phyloP scores from a whole-genome alignment of 306 rosid genomes.

The Castanea crenata region DNA sequence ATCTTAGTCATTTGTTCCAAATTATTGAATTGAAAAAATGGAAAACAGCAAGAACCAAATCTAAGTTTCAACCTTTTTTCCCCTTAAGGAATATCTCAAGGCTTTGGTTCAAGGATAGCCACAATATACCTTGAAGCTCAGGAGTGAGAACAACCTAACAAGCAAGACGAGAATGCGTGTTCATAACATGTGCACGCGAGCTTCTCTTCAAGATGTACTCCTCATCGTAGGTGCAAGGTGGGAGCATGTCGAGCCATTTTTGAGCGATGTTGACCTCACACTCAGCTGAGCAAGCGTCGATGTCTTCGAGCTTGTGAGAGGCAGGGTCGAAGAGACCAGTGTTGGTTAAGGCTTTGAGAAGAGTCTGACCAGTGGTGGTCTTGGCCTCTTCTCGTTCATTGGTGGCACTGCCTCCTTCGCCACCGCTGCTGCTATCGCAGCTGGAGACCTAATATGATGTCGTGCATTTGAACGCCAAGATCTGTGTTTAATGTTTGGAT shows the following conservation, averaged over 20 bases:
- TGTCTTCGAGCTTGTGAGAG: constrained; percentile 86
- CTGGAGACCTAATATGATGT: too few species aligned
- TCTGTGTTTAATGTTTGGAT: too few species aligned
- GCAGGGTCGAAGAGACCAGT: constrained; percentile 75
- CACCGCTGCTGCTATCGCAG: too few species aligned
- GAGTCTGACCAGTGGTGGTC: constrained; percentile 60
- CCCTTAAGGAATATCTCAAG: constrained; percentile 80
- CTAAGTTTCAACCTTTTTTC: too few species aligned
- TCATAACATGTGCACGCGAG: constrained; percentile 63
- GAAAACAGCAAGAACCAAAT: neutral
- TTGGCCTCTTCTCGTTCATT: too few species aligned
- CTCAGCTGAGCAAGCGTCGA: constrained; percentile 89
- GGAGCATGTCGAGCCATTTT: too few species aligned
- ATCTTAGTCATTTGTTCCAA: neutral
- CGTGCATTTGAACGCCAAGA: too few species aligned
- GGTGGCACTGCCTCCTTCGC: too few species aligned
- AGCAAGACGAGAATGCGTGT: constrained; percentile 81
- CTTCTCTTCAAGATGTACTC: too few species aligned
- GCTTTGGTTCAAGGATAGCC: constrained; percentile 78
- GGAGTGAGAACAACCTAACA: constrained; percentile 85
- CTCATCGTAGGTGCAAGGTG: too few species aligned
- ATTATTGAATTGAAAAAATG: constrained; percentile 14
- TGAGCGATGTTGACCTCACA: constrained; percentile 77
- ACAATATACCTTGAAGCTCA: constrained; percentile 91
- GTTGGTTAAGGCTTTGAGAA: constrained; percentile 70